These are phyloP conservation scores for Chlorella ohadii DNA, from an alignment of 139 green algal genomes.

Conservation along the genomic window DNA sequence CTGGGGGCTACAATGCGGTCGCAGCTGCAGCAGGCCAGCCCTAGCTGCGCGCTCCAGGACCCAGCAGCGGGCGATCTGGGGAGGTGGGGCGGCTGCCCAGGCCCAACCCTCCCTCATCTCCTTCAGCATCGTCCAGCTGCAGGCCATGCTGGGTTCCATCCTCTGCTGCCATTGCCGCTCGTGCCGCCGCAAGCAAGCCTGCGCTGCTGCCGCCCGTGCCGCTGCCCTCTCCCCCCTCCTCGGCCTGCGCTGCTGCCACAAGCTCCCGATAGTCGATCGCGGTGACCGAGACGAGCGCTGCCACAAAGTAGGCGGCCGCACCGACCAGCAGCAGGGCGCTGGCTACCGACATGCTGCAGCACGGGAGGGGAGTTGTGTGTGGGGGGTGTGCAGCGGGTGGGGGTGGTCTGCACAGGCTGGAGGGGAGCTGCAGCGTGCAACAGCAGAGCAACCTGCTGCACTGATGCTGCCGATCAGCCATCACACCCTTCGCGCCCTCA, in stretches of 20 bases:
- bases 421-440: no score
- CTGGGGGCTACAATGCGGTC: no score
- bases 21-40: not conserved
- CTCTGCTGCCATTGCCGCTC: not conserved
- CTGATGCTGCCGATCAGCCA: no score
- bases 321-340: slow-evolving; percentile 24
- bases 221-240: not conserved
- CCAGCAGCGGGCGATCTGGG: slow-evolving; percentile 10
- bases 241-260: not conserved
- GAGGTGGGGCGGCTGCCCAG: not conserved
- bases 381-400: no score
- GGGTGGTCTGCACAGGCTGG: no score
- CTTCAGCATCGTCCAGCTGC: not conserved
- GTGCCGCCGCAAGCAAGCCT: not conserved
- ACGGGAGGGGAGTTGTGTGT: not conserved
- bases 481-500: no score
- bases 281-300: not conserved
- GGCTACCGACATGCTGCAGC: slow-evolving; percentile 24
- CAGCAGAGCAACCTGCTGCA: no score
- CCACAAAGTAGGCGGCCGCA: not conserved
- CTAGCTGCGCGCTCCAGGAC: not conserved
- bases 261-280: slow-evolving; percentile 25
- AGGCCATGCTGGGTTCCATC: not conserved
- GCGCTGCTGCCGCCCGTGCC: not conserved
- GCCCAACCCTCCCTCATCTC: not conserved